phyloP scores from a whole-genome alignment of 2,329 filamentous ascomycete genomes.

The Bipolaris oryzae region DNA sequence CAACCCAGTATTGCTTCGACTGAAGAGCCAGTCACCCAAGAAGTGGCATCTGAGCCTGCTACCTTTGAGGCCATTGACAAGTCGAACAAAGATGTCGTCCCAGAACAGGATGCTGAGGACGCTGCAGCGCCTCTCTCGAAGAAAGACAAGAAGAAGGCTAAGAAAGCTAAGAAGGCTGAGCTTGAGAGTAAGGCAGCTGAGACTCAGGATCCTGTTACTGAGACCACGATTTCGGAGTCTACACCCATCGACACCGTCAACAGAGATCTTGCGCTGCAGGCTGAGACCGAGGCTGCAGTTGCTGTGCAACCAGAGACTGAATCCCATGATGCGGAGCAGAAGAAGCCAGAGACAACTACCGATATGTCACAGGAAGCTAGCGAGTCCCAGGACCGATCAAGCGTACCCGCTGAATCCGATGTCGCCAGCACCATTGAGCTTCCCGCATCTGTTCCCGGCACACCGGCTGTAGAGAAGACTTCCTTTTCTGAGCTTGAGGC shows the following conservation, averaged over 20 bases:
- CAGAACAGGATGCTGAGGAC: conserved; percentile 6
- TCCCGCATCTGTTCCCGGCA: not conserved
- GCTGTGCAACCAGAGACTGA: not conserved
- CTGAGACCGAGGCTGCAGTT: not conserved
- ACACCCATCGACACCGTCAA: conserved; percentile 3
- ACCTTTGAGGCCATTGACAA: not conserved
- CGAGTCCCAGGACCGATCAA: not conserved
- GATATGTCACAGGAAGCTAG: not conserved
- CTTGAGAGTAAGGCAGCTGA: conserved; percentile 12
- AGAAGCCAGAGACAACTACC: not conserved
- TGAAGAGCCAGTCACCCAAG: conserved; percentile 1
- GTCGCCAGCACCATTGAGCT: not conserved
- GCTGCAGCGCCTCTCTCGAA: conserved; percentile 20
- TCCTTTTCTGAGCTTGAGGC: not conserved
- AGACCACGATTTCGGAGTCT: conserved; percentile 4
- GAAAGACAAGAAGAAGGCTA: conserved; percentile 35
- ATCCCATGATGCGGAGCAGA: conserved; percentile 4
- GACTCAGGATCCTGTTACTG: conserved; percentile 5
- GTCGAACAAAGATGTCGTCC: not conserved
- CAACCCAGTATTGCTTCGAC: not conserved
- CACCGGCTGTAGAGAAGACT: not conserved
- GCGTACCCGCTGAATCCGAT: not conserved
- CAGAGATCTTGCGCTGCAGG: not conserved
- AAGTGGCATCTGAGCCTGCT: not conserved
- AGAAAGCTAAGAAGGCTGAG: conserved; percentile 26